phyloP scores from a whole-genome alignment of 2,329 filamentous ascomycete species.

The Diaporthe humulicola region DNA sequence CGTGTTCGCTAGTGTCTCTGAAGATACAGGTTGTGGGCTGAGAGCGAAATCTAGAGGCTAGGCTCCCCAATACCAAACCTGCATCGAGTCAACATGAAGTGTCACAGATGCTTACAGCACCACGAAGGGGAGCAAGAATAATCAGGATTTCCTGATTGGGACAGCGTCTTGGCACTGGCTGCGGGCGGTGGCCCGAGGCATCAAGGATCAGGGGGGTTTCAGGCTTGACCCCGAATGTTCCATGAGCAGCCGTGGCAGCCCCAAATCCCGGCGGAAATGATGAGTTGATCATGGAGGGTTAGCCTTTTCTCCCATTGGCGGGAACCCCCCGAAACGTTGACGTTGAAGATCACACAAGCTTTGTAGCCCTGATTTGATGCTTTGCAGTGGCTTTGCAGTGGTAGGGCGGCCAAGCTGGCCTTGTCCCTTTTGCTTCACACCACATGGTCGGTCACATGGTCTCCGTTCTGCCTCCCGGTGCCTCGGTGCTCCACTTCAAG shows the following conservation, averaged over 20 bases:
- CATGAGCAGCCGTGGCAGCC: not conserved
- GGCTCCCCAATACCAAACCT: not conserved
- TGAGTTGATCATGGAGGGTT: conserved; percentile 17
- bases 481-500: not conserved
- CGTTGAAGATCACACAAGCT: conserved; percentile 10
- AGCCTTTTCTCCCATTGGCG: not conserved
- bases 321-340: not conserved
- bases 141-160: conserved; percentile 36
- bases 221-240: conserved; percentile 19
- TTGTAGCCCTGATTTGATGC: conserved; percentile 6
- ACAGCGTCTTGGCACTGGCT: not conserved
- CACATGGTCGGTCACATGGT: not conserved
- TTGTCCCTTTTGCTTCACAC: not conserved
- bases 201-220: conserved; percentile 22
- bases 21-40: not conserved
- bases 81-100: not conserved
- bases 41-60: not conserved
- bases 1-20: not conserved
- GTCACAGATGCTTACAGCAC: not conserved
- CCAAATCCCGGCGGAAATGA: not conserved
- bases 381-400: not conserved
- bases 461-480: too few relatives aligned
- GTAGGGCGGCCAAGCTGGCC: not conserved
- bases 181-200: not conserved
- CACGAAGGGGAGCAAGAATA: not conserved